Evolutionary conservation across 2,329 filamentous ascomycete species (phyloP).

Genomic region (Penicillium digitatum): DNA sequence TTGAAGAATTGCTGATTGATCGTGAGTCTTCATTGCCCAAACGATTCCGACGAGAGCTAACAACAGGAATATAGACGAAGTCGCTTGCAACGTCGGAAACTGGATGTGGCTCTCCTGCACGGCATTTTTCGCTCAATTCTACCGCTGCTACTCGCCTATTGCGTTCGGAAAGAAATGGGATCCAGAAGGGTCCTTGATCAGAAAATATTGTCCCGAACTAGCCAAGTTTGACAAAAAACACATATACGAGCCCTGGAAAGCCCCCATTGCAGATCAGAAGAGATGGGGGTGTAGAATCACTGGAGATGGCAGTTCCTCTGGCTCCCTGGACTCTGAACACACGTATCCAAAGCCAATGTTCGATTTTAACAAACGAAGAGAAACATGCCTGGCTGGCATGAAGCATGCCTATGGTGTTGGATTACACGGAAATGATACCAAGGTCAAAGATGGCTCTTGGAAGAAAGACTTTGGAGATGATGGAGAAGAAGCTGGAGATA

Average conservation of each 20-base stretch:
- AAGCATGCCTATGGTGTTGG: not conserved
- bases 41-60: not conserved
- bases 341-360: not conserved
- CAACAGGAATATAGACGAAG: not conserved
- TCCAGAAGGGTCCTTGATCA: not conserved
- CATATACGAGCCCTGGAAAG: not conserved
- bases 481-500: not conserved
- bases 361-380: not conserved
- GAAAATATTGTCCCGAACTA: not conserved
- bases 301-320: not conserved
- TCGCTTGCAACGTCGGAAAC: not conserved
- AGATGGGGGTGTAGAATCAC: not conserved
- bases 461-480: constrained; percentile 43
- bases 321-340: not conserved
- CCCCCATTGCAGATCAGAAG: not conserved
- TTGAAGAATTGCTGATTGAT: not conserved
- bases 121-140: not conserved
- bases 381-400: not conserved
- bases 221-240: not conserved
- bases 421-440: not conserved
- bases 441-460: constrained; percentile 53
- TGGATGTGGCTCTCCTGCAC: not conserved
- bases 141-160: not conserved
- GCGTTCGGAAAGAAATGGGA: not conserved
- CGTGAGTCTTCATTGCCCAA: not conserved